Percentiles rank a stretch among this genome's conserved stretches.
Evolutionary conservation across 2,329 filamentous ascomycete species (phyloP).

Genomic region (Rosellinia necatrix): DNA sequence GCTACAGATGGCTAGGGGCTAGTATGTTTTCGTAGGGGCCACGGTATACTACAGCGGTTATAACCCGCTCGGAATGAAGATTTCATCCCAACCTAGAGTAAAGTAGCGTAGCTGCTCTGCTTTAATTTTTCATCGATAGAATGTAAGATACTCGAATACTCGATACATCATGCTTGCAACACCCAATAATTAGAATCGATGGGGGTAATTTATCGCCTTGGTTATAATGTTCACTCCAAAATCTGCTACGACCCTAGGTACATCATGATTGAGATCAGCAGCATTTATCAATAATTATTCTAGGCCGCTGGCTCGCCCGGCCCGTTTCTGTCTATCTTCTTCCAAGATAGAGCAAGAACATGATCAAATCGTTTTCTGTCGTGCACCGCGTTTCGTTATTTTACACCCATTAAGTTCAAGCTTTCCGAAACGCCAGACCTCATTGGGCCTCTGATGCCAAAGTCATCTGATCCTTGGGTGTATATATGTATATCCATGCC

Average conservation of each 20-base stretch:
- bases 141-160: no score
- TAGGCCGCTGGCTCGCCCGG: not conserved
- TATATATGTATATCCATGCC: constrained; percentile 7
- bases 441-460: constrained; percentile 6
- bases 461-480: constrained; percentile 7
- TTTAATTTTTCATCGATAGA: no score
- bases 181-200: no score
- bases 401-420: constrained; percentile 13
- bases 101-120: no score
- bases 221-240: no score
- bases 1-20: not conserved
- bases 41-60: no score
- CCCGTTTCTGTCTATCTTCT: not conserved
- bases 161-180: no score
- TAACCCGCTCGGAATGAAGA: no score
- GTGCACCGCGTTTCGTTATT: constrained; percentile 14
- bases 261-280: not conserved
- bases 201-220: no score
- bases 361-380: constrained; percentile 14
- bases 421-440: constrained; percentile 23
- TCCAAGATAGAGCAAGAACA: not conserved
- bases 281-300: not conserved
- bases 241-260: not conserved
- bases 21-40: no score
- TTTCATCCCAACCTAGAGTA: no score